Conservation (phyloP, 495 filamentous ascomycete genomes). For the Aspergillus panamensis region DNA sequence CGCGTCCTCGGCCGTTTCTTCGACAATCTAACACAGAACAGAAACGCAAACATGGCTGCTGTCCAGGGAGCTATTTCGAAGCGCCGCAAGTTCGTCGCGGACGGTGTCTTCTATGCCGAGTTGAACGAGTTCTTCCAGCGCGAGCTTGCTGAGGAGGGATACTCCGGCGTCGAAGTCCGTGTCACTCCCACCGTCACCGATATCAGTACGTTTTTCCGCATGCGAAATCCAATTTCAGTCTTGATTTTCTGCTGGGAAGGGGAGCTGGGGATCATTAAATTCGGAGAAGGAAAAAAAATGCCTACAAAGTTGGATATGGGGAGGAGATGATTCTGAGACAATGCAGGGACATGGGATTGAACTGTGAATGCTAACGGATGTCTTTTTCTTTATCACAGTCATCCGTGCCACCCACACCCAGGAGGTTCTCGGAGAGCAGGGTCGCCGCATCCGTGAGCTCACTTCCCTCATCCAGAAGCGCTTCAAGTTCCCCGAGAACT, state of each 20-base stretch:
- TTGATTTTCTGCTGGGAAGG: not conserved
- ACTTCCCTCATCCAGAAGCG: conserved; percentile 99
- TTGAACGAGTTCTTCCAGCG: conserved; percentile 99
- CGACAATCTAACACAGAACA: conserved; percentile 38
- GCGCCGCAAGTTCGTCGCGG: conserved; percentile 99
- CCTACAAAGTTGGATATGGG: not conserved
- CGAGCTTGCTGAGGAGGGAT: conserved; percentile 98
- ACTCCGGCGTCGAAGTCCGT: conserved; percentile 99
- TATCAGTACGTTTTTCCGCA: conserved; percentile 65
- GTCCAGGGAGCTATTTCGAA: conserved; percentile 81
- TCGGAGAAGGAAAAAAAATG: conserved; percentile 2
- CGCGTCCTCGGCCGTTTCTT: conserved; percentile 34
- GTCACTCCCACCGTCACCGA: conserved; percentile 99
- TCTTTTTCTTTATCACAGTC: conserved; percentile 49
- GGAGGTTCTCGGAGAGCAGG: conserved; percentile 99
- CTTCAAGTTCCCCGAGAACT: conserved; percentile 99
- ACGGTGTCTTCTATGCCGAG: conserved; percentile 99
- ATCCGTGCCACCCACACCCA: conserved; percentile 99
- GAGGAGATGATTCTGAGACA: not conserved
- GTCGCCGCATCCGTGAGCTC: conserved; percentile 98
- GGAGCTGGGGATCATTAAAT: conserved; percentile 3
- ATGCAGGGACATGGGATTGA: not conserved
- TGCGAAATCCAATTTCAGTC: conserved; percentile 16
- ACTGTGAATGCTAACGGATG: conserved; percentile 37
- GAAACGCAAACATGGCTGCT: conserved; percentile 60